A percentile compares a stretch with the other conserved stretches of the same genome.
Conservation (phyloP, 1,284 basidiomycete genomes). For the Pascua sp. region DNA sequence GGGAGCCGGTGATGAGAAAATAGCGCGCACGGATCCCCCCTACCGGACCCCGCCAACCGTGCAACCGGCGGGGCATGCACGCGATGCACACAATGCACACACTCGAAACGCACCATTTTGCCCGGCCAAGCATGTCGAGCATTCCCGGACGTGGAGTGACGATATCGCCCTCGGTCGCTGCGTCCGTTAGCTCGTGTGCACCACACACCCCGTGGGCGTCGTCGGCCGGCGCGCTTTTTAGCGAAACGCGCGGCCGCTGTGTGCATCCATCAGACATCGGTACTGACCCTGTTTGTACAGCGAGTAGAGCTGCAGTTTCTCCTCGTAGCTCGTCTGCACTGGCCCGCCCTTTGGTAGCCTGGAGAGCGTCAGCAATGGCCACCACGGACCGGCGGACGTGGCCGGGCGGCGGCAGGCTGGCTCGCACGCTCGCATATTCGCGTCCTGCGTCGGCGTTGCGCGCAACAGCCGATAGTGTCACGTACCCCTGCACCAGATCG, state of each 20-base stretch:
- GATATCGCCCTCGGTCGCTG: constrained; percentile 46
- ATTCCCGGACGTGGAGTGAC: constrained; percentile 37
- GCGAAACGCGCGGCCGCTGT: too few species aligned
- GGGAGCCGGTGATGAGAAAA: too few species aligned
- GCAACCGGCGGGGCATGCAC: too few species aligned
- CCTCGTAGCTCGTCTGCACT: constrained; percentile 94
- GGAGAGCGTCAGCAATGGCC: neutral
- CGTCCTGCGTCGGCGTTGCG: neutral
- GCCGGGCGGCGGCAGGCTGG: too few species aligned
- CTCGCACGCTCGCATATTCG: too few species aligned
- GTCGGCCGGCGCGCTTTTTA: neutral
- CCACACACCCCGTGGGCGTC: neutral
- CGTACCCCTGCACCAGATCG: constrained; percentile 73
- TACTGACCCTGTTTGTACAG: constrained; percentile 84
- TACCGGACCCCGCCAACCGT: too few species aligned
- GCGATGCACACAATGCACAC: too few species aligned
- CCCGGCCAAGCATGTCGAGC: constrained; percentile 77
- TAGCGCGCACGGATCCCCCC: too few species aligned
- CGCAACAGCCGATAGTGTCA: neutral
- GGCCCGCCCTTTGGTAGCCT: constrained; percentile 86
- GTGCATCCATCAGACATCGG: too few species aligned
- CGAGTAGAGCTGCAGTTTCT: constrained; percentile 93
- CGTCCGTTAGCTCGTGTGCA: neutral
- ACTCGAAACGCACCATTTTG: constrained; percentile 69
- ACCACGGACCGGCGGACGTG: neutral